Base-by-base conservation (phyloP, 345 rosid species). In the Orychophragmus violaceus region DNA sequence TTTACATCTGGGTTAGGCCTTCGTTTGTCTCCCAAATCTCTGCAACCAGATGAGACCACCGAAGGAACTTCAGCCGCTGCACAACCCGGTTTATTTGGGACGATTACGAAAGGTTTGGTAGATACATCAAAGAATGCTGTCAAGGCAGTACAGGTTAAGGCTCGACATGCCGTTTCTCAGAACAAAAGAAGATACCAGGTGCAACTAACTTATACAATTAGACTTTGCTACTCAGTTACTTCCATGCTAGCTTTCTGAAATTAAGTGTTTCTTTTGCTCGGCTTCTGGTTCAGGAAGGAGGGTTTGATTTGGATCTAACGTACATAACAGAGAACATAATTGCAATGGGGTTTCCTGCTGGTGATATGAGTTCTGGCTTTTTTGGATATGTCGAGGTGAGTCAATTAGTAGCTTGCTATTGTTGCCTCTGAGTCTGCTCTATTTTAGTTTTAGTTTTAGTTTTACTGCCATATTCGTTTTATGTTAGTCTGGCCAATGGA, bases 331-430 rank as follows among this genome's bases (percentile, higher is more conserved):
- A 89, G 82, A 89, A 89, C 66, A 80, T 89, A 24, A 87, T 87
- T 75, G 96, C 96, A 21, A 89, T 89, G 96, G 96, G 96, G 19
- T 89, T 89, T 69, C 96, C 96, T 79, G 96, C 96, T 72, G 96
- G 96, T 71, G 93, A 87, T 72, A 79, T 85, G 96, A 89, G 96
- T 70, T 89, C 96, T 67, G 96, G 96, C 23, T 82, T 89, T 79
- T 89, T 89, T 36, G 89, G 96, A 44, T 89, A 83, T 79, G 86
- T 89, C 17, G 96, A 89, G 86, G 96, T 87, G 52, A 75, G 78
- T 54, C 44, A 13, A 19, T 53, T 27, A 45, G 59, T 60, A 53
- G 25, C 72, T 12, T 48, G 60, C 19, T 13, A 50, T 14, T 2
- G 14, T 74, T 55, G 16, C 24, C 25, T 45, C 29, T 46, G 12